phyloP scores from a whole-genome alignment of 2,329 filamentous ascomycete genomes.

The Bertia moriformis region DNA sequence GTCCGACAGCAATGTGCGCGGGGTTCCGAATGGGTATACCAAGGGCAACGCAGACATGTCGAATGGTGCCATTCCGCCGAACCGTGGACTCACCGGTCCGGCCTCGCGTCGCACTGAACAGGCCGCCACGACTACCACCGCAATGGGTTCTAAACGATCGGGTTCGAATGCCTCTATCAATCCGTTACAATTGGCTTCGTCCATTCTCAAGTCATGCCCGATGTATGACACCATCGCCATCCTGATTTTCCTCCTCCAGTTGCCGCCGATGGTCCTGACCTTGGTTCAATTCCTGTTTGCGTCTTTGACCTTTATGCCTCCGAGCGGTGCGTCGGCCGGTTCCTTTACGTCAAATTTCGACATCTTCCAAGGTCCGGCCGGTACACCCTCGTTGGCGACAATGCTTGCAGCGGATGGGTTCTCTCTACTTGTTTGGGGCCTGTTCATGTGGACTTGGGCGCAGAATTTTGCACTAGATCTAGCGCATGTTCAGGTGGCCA shows the following conservation, averaged over 20 bases:
- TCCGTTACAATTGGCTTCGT: conserved; percentile 64
- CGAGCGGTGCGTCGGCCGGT: conserved; percentile 63
- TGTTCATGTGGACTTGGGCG: conserved; percentile 73
- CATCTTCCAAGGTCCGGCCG: conserved; percentile 76
- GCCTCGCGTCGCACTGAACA: not conserved
- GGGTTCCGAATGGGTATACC: not conserved
- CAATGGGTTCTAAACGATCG: not conserved
- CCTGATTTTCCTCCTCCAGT: conserved; percentile 84
- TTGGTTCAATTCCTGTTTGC: conserved; percentile 86
- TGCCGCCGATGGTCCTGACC: conserved; percentile 76
- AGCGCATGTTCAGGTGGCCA: conserved; percentile 82
- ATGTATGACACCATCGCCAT: conserved; percentile 93
- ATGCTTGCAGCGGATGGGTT: conserved; percentile 72
- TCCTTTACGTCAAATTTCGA: conserved; percentile 69
- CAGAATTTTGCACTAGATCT: conserved; percentile 81
- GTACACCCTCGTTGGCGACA: conserved; percentile 73
- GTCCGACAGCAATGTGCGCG: not conserved
- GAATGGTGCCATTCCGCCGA: not conserved
- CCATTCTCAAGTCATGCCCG: conserved; percentile 77
- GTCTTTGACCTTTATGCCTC: conserved; percentile 79
- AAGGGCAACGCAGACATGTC: not conserved
- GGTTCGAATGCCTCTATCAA: not conserved
- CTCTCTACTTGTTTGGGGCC: conserved; percentile 63
- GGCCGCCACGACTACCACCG: not conserved
- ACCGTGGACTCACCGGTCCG: not conserved